Conservation (phyloP, 129 eudicot genomes). For the Flaveria bidentis region DNA sequence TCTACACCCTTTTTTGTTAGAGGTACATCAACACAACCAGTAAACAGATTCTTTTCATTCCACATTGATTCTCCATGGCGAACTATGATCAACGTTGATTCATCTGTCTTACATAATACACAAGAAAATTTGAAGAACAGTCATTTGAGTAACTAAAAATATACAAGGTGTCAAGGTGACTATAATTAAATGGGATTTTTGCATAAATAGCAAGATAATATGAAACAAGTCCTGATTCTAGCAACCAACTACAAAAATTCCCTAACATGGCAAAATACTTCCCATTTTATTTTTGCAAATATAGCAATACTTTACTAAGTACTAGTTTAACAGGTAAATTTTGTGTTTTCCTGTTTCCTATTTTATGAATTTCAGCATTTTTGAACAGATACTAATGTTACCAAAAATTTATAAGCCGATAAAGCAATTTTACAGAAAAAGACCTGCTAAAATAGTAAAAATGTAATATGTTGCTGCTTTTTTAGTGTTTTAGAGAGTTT, state of each 20-base stretch:
- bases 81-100: slow-evolving; percentile 66
- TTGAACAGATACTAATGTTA: not conserved
- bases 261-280: not conserved
- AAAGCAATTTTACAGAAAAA: not conserved
- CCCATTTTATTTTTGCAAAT: not conserved
- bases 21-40: slow-evolving; percentile 92
- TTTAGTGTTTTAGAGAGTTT: slow-evolving; percentile 5
- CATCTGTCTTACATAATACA: slow-evolving; percentile 42
- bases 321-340: not conserved
- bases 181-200: not conserved
- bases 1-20: slow-evolving; percentile 73
- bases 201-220: not conserved
- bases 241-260: not conserved
- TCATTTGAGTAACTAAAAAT: slow-evolving; percentile 10
- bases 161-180: not conserved
- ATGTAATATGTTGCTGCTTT: not conserved
- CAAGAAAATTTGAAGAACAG: not conserved
- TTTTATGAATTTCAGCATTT: not conserved
- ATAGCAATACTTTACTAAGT: not conserved
- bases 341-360: not conserved
- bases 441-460: not conserved
- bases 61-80: slow-evolving; percentile 94
- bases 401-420: not conserved
- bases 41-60: slow-evolving; percentile 85
- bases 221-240: not conserved